Conservation (phyloP, 2,329 filamentous ascomycete genomes). For the Neofusicoccum laricinum region DNA sequence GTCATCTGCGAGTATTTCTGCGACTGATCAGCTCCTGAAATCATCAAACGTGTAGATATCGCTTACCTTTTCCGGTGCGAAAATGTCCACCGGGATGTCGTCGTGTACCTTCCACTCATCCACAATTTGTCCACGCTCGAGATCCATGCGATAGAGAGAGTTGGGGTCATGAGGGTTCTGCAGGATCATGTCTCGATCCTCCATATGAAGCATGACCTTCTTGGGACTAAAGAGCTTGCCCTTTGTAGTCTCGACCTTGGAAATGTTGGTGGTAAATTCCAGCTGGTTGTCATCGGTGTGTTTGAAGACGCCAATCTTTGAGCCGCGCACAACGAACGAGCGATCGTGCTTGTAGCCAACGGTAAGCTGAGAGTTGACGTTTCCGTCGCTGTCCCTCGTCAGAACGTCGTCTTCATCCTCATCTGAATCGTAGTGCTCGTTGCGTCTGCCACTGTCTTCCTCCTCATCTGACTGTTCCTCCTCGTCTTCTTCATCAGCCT, state of each 20-base stretch:
- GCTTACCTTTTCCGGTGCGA: slow-evolving; percentile 79
- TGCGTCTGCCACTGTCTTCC: slow-evolving; percentile 63
- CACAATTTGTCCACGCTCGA: slow-evolving; percentile 95
- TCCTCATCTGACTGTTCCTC: slow-evolving; percentile 49
- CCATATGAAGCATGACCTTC: slow-evolving; percentile 94
- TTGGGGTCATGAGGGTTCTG: slow-evolving; percentile 82
- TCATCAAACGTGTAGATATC: neutral
- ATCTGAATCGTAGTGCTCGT: slow-evolving; percentile 71
- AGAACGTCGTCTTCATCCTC: slow-evolving; percentile 78
- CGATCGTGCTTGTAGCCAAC: slow-evolving; percentile 97
- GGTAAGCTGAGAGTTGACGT: slow-evolving; percentile 88
- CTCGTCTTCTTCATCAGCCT: slow-evolving; percentile 52
- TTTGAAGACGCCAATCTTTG: slow-evolving; percentile 98
- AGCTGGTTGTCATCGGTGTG: slow-evolving; percentile 89
- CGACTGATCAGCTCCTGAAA: slow-evolving; percentile 23
- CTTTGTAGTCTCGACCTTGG: slow-evolving; percentile 84
- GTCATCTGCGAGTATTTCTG: slow-evolving; percentile 97
- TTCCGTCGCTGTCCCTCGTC: slow-evolving; percentile 68
- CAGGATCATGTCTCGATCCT: slow-evolving; percentile 84
- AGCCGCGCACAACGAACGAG: slow-evolving; percentile 93
- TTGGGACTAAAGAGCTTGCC: slow-evolving; percentile 89
- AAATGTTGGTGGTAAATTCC: slow-evolving; percentile 96
- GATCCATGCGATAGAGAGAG: slow-evolving; percentile 93
- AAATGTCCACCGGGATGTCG: slow-evolving; percentile 87
- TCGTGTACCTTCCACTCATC: slow-evolving; percentile 99